These are phyloP conservation scores for Litchi chinensis DNA, from an alignment of 345 rosid genomes.

Conservation along the genomic window DNA sequence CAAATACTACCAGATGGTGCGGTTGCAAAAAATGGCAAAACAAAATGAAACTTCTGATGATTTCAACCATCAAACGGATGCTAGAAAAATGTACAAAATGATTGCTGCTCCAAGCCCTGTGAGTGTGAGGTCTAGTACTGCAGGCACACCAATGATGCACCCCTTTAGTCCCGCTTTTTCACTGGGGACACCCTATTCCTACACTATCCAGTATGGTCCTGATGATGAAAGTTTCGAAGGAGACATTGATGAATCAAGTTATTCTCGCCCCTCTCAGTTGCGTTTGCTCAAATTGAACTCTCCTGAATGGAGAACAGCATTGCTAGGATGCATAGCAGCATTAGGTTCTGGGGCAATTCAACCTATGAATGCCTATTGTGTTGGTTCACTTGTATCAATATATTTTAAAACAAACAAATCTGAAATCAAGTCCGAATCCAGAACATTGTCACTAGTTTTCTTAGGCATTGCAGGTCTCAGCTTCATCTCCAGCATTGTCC, in stretches of 20 bases:
- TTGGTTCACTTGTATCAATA: conserved; percentile 57
- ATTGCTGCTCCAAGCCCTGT: conserved; percentile 44
- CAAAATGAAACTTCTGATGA: conserved; percentile 32
- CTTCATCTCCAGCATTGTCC: conserved; percentile 51
- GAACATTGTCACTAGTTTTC: conserved; percentile 50
- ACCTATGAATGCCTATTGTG: conserved; percentile 68
- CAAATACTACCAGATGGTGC: conserved; percentile 53
- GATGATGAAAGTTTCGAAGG: conserved; percentile 39
- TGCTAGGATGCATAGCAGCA: conserved; percentile 64
- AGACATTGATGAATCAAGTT: conserved; percentile 17
- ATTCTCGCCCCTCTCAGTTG: conserved; percentile 62
- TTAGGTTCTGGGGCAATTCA: conserved; percentile 65
- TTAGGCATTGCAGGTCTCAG: conserved; percentile 53
- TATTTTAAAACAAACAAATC: conserved; percentile 46
- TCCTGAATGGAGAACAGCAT: conserved; percentile 49
- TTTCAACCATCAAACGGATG: conserved; percentile 26
- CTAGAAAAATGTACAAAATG: conserved; percentile 27
- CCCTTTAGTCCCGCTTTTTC: conserved; percentile 68
- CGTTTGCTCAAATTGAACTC: conserved; percentile 60
- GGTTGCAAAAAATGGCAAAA: conserved; percentile 42
- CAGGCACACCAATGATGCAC: conserved; percentile 41
- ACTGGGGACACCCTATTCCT: conserved; percentile 60
- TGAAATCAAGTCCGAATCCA: conserved; percentile 46
- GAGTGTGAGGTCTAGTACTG: conserved; percentile 46
- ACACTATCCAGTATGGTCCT: conserved; percentile 43